A percentile compares a stretch with the other conserved stretches of the same genome.
phyloP scores from a whole-genome alignment of 805 yeast genomes.

The Metschnikowia matae region DNA sequence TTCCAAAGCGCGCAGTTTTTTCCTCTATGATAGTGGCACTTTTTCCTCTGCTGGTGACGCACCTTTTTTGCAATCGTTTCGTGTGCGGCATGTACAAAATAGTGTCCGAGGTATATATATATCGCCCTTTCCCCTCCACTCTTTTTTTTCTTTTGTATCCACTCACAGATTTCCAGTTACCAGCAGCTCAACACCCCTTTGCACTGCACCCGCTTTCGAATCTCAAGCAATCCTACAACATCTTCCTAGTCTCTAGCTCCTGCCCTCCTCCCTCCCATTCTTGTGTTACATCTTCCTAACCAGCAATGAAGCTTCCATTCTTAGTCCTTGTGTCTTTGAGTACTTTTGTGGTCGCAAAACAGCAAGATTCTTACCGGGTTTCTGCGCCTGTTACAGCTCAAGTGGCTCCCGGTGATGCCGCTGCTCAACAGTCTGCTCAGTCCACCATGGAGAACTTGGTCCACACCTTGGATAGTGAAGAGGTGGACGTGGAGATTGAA shows the following conservation, averaged over 20 bases:
- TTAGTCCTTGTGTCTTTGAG: not conserved
- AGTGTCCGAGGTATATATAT: not conserved
- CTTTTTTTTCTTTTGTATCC: not conserved
- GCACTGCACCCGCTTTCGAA: not conserved
- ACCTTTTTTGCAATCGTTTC: slow-evolving; percentile 2
- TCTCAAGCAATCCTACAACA: not conserved
- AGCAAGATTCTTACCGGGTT: not conserved
- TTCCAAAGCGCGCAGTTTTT: not conserved
- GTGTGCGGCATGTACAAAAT: slow-evolving; percentile 1
- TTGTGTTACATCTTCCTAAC: not conserved
- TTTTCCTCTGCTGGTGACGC: slow-evolving; percentile 1
- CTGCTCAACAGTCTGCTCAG: not conserved
- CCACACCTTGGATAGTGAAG: not conserved
- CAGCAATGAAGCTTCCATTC: not conserved
- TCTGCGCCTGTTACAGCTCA: not conserved
- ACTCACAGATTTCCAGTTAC: not conserved
- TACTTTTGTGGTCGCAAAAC: not conserved
- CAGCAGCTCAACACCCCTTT: not conserved
- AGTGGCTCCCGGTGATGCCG: not conserved
- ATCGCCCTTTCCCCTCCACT: not conserved
- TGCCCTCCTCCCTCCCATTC: not conserved
- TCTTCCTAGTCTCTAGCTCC: slow-evolving; percentile 1
- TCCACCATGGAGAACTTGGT: not conserved
- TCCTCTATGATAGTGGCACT: not conserved
- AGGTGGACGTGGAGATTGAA: not conserved